Evolutionary conservation across 1,284 basidiomycete genomes (phyloP), one percentile per base, ranked within the genome.

Genomic region (Mycosarcoma mackinlayi): DNA sequence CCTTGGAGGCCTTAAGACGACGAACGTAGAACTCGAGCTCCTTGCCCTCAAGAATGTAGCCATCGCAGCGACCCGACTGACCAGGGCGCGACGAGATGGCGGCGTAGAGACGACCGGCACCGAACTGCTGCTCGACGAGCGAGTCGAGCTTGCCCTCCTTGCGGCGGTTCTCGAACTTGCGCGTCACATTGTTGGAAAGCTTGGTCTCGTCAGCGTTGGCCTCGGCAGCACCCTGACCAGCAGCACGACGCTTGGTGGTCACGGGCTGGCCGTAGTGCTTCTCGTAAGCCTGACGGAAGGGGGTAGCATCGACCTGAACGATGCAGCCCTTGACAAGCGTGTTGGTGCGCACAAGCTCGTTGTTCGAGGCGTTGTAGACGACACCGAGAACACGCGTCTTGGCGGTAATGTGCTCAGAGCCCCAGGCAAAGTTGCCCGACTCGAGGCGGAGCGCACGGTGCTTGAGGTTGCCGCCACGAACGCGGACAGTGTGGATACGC

Each of bases 331-430:
- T 82, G 52, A 82, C 80, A 23, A 82, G 74, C n/a, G 80, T 82
- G 80, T 82, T 82, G 67, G 80, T 82, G 28, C 80, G 80, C 37
- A 82, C 80, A 46, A 82, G 71, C 78, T 82, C 80, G 79, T 82
- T 82, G 77, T 82, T 82, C 51, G 80, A 82, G 55, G 80, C 80
- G 70, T 82, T 82, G 79, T 79, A 82, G 41, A 82, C 80, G 60
- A 82, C 80, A 69, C 79, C 79, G 11, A 82, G 75, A 28, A 82
- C 75, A 77, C 80, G 80, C 37, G 79, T 76, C 80, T 82, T 82
- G 72, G 76, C 74, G 11, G 80, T 82, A 56, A 82, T 79, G 79
- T 80, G 75, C 71, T 82, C 80, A 25, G 80, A 82, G 34, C 80
- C 80, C 80, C 80, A 82, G 34, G 80, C 79, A 37, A 81, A 82